Evolutionary conservation across 1,284 basidiomycete species (phyloP), one percentile per base, ranked within the genome.

Genomic region (Moesziomyces parantarcticus): DNA sequence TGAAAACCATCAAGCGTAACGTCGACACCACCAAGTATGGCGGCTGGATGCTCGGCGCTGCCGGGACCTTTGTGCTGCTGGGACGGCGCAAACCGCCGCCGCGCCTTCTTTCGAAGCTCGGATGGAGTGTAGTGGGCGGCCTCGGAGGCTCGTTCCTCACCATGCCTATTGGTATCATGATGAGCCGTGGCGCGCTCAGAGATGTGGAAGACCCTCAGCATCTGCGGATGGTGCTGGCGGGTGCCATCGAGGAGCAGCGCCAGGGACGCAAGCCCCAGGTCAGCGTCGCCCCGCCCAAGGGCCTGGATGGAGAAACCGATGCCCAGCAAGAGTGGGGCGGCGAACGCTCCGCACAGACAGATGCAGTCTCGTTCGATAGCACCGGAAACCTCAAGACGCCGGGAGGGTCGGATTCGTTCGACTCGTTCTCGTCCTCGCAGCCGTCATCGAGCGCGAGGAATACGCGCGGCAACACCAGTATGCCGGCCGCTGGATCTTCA

Each of bases 191-290:
- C 3, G 59, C 42, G 39, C 9, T 75, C 22, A 50, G 56, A 51
- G 50, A 63, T n/a, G 72, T 75, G 3, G 72, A 75, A n/a, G 72
- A 75, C 48, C 72, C 72, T 5, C 58, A 75, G 50, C 72, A 75
- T 50, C 32, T 75, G 50, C 46, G 62, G 5, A 53, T 36, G 25
- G 72, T 75, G 40, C 43, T 75, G 40, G 46, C 48, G 7, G 63
- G 60, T 0, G 72, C 67, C 29, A 59, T 75, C 14, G 63, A 75
- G 34, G 72, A 75, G 32, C 58, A 58, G 43, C 34, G 66, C 18
- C 54, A 65, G 34, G 72, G 67, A 3, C 51, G 47, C 42, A 42
- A 47, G 21, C 67, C 67, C 5, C 46, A 62, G 26, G 40, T 74
- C 8, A 47, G 66, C n/a, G 66, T 74, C 4, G 53, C 58, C 10